These are phyloP conservation scores for Cryptosporidium viatorum DNA, from an alignment of 169 alveolate genomes.

Conservation along the genomic window DNA sequence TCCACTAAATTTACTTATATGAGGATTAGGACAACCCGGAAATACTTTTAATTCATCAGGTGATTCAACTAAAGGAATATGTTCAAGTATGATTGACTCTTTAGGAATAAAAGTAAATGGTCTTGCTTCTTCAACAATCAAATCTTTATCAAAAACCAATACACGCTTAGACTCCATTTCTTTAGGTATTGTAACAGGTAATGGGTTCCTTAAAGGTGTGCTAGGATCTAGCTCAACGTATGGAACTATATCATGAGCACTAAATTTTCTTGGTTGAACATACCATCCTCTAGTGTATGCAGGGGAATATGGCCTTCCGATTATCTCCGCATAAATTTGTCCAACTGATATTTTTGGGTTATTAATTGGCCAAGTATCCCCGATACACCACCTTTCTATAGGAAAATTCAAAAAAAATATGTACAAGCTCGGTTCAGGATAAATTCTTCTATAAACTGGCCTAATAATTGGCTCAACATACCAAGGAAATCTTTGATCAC, in stretches of 20 bases:
- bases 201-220: slow-evolving; percentile 68
- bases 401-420: slow-evolving; percentile 52
- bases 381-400: slow-evolving; percentile 70
- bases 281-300: slow-evolving; percentile 61
- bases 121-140: slow-evolving; percentile 74
- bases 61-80: slow-evolving; percentile 58
- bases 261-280: slow-evolving; percentile 72
- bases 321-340: slow-evolving; percentile 53
- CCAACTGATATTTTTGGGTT: slow-evolving; percentile 54
- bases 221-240: slow-evolving; percentile 69
- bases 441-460: slow-evolving; percentile 67
- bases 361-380: slow-evolving; percentile 68
- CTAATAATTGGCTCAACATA: slow-evolving; percentile 61
- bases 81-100: slow-evolving; percentile 49
- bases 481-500: slow-evolving; percentile 43
- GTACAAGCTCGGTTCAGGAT: slow-evolving; percentile 45
- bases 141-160: slow-evolving; percentile 66
- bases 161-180: slow-evolving; percentile 59
- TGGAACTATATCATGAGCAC: slow-evolving; percentile 71
- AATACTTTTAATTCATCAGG: slow-evolving; percentile 38
- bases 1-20: slow-evolving; percentile 61
- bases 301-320: slow-evolving; percentile 75
- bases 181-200: slow-evolving; percentile 60
- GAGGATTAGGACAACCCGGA: slow-evolving; percentile 65
- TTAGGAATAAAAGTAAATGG: slow-evolving; percentile 65